These are phyloP conservation scores for Venturia nashicola DNA, from an alignment of 2,329 filamentous ascomycete genomes.

Conservation along the genomic window DNA sequence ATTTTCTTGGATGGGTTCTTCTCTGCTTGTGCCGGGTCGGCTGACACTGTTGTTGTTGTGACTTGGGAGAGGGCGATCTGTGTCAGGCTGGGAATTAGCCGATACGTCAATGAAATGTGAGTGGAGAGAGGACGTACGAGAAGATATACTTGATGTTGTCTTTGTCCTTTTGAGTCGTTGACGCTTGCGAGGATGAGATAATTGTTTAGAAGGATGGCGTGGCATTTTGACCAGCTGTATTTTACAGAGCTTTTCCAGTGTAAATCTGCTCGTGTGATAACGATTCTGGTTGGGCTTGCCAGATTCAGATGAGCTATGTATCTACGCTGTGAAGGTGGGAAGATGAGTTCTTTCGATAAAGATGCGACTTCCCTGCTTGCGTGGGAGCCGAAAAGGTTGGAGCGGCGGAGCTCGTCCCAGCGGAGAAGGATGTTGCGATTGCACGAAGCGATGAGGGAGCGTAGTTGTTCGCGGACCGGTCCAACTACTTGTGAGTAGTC, in stretches of 20 bases:
- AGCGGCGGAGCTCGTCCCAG: slow-evolving; percentile 1
- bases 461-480: slow-evolving; percentile 3
- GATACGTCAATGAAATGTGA: too few relatives aligned
- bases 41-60: slow-evolving; percentile 6
- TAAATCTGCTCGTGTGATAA: slow-evolving; percentile 2
- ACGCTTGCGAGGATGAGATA: background rate
- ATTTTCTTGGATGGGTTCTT: background rate
- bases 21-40: background rate
- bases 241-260: background rate
- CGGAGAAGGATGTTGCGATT: slow-evolving; percentile 7
- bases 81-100: background rate
- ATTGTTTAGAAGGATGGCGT: slow-evolving; percentile 4
- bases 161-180: background rate
- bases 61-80: slow-evolving; percentile 1
- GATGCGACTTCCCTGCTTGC: background rate
- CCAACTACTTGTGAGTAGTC: background rate
- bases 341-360: background rate
- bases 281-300: background rate
- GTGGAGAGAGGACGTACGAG: background rate
- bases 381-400: slow-evolving; percentile 3
- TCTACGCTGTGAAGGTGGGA: background rate
- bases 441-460: slow-evolving; percentile 2
- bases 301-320: background rate
- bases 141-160: slow-evolving; percentile 5
- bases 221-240: slow-evolving; percentile 6